phyloP scores from a whole-genome alignment of 164 flowering plant genomes.

The Chimonanthus salicifolius region DNA sequence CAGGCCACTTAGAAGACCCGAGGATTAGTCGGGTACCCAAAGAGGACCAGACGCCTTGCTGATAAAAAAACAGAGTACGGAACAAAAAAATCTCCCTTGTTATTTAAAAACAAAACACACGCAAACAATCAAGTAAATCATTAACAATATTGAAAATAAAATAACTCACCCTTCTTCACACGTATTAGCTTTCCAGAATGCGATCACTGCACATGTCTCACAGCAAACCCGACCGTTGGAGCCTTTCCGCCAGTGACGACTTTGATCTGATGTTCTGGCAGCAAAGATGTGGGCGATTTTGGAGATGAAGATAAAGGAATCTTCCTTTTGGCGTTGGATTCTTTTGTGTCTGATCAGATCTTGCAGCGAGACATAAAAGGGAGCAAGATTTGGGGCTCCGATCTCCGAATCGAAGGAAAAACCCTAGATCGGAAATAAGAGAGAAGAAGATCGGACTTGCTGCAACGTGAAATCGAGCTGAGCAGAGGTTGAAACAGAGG shows the following conservation, averaged over 20 bases:
- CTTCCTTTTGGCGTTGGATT: neutral
- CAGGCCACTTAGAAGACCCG: too few relatives aligned
- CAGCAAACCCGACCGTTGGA: conserved; percentile 45
- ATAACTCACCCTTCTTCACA: conserved; percentile 77
- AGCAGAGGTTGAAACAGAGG: too few relatives aligned
- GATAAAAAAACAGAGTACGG: too few relatives aligned
- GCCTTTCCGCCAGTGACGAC: conserved; percentile 55
- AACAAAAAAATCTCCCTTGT: too few relatives aligned
- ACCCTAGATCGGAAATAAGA: too few relatives aligned
- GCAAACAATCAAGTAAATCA: too few relatives aligned
- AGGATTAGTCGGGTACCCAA: too few relatives aligned
- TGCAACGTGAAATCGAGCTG: too few relatives aligned
- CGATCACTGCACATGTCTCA: conserved; percentile 69
- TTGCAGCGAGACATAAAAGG: neutral
- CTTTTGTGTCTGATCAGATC: neutral
- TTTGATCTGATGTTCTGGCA: conserved; percentile 57
- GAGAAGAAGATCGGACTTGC: too few relatives aligned
- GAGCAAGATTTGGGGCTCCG: neutral
- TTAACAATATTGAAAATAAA: neutral
- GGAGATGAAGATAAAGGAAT: neutral
- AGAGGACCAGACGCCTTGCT: too few relatives aligned
- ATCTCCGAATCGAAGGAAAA: neutral
- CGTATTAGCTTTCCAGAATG: conserved; percentile 79
- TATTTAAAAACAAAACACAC: too few relatives aligned
- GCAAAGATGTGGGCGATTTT: conserved; percentile 37